Evolutionary conservation across 306 rosid species (phyloP).

Genomic region (Quercus alba): DNA sequence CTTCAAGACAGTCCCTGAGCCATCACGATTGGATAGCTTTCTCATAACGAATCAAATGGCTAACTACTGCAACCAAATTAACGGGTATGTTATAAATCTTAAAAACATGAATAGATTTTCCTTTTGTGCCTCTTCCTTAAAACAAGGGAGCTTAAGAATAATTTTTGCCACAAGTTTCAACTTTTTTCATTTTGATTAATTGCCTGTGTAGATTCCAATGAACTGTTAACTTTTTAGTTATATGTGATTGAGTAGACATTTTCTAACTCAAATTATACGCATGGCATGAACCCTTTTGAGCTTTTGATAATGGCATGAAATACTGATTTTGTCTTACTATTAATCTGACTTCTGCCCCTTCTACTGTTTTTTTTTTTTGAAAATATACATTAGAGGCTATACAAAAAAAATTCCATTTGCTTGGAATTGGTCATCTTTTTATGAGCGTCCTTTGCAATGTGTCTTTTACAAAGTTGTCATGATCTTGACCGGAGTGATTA

Average conservation of each 20-base stretch:
- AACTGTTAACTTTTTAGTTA: neutral
- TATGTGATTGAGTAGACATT: neutral
- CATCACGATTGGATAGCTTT: conserved; percentile 93
- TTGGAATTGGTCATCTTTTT: neutral
- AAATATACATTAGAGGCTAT: neutral
- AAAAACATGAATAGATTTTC: neutral
- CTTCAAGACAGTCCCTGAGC: conserved; percentile 85
- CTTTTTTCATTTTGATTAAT: neutral
- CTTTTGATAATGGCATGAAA: neutral
- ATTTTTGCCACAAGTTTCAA: neutral
- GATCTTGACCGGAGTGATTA: neutral
- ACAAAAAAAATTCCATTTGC: neutral
- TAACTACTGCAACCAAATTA: conserved; percentile 96
- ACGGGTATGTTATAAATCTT: conserved; percentile 60
- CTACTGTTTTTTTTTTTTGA: neutral
- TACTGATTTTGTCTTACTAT: neutral
- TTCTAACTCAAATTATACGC: neutral
- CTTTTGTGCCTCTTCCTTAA: neutral
- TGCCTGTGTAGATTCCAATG: neutral
- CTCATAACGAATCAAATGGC: conserved; percentile 90
- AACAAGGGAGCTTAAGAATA: neutral
- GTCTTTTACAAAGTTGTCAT: neutral
- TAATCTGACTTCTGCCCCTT: neutral
- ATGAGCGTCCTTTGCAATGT: neutral
- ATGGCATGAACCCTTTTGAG: neutral